Evolutionary conservation across 2,329 filamentous ascomycete genomes (phyloP), one percentile per base, ranked within the genome.

Genomic region (Paecilomyces sp.): DNA sequence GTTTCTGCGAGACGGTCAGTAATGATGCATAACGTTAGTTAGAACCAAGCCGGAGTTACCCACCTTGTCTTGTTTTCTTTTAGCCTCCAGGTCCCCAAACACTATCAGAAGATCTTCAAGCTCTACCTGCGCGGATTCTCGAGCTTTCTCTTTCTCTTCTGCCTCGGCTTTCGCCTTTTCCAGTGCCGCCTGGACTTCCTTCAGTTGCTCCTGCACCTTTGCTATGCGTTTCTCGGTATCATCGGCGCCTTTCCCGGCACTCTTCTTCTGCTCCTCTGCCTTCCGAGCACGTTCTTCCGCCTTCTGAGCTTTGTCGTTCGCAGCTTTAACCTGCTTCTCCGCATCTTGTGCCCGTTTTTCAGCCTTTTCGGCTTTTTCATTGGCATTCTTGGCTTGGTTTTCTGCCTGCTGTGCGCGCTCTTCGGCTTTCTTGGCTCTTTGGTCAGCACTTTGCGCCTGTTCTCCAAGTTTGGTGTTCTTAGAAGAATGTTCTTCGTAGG

Each of bases 81-180:
- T 93, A 58, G 91, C 88, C 73, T 94, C 90, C 18, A 92, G 70
- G 69, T 94, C 90, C 13, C 85, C 86, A 73, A 92, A 91, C 4
- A 94, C 87, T 77, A 93, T 89, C 36, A 94, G 77, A 58, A 93
- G 79, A 72, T 94, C 90, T 65, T 94, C 90, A 54, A 93, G 79
- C 72, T 94, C 90, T 2, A 84, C 81, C 70, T 93, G 90, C 4
- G 83, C 82, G 1, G 82, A 76, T 62, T 85, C 81, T 58, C 83
- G 85, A 60, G 88, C 85, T 61, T 85, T 82, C 65, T 87, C 84
- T 62, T 84, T 87, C 63, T 82, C 76, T 64, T 68, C 68, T 8
- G 62, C 66, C 51, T 74, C 71, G 1, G 62, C 61, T 31, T 73
- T 66, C n/a, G 65, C 66, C 63, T 72, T 74, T 34, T 70, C 66